phyloP scores from a whole-genome alignment of 331 rosid genomes.

The Saraca asoca region DNA sequence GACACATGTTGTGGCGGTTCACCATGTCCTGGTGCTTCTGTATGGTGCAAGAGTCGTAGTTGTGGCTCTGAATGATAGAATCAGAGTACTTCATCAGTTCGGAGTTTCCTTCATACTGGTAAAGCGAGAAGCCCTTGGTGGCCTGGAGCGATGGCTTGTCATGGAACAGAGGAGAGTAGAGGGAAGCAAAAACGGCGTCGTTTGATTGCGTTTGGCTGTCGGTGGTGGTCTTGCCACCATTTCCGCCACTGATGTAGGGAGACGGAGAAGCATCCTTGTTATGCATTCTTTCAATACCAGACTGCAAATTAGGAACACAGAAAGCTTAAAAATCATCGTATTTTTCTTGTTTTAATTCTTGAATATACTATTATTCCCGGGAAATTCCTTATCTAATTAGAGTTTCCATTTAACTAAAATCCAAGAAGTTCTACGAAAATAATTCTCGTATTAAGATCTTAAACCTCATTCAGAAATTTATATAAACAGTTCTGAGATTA shows the following conservation, averaged over 20 bases:
- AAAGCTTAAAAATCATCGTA: background rate
- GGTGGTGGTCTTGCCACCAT: slow-evolving; percentile 32
- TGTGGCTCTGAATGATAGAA: slow-evolving; percentile 31
- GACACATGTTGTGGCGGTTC: slow-evolving; percentile 79
- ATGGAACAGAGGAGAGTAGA: slow-evolving; percentile 53
- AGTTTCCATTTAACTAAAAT: background rate
- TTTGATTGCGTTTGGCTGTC: slow-evolving; percentile 38
- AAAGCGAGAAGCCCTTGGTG: slow-evolving; percentile 38
- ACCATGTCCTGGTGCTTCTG: slow-evolving; percentile 91
- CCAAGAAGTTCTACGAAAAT: background rate
- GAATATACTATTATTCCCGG: background rate
- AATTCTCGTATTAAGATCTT: slow-evolving; percentile 17
- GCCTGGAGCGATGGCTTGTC: slow-evolving; percentile 41
- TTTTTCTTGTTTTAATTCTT: background rate
- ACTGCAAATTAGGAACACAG: slow-evolving; percentile 9
- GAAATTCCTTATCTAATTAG: background rate
- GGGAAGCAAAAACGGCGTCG: slow-evolving; percentile 36
- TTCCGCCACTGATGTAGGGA: slow-evolving; percentile 44
- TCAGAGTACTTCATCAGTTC: slow-evolving; percentile 11
- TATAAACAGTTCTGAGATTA: background rate
- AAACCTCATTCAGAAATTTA: background rate
- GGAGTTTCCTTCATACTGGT: slow-evolving; percentile 38
- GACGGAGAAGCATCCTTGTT: slow-evolving; percentile 43
- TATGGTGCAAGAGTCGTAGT: slow-evolving; percentile 51
- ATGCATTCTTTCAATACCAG: slow-evolving; percentile 46